Evolutionary conservation across 176 grass and related monocot genomes (phyloP), one percentile per base, ranked within the genome.

Genomic region (Raddia distichophylla): DNA sequence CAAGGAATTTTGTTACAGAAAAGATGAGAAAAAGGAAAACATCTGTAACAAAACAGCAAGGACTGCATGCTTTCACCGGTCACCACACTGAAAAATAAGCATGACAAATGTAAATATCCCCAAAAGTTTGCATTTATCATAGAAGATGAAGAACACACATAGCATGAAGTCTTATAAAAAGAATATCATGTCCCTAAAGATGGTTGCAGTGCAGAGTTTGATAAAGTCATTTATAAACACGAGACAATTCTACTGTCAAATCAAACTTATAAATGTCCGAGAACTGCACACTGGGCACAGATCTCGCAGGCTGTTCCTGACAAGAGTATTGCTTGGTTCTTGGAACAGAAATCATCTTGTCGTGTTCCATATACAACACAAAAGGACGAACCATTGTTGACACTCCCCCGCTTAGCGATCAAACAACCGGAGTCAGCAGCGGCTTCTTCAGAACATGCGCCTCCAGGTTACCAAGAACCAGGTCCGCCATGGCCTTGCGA

Each of bases 401-500:
- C 37, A 40, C 7, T 19, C n/a, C 40, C 11, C 4, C 5, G 53
- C 42, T 19, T 27, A 27, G 45, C 34, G 3, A 79, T 94, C 81
- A 93, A 19, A 93, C 67, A 0, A 95, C 84, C 1, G 90, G 95
- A 43, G 95, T 98, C 47, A 95, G 77, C 53, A 98, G 86, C 70
- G 92, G 92, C 82, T 91, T 89, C 16, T 58, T 71, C 51, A 79
- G 57, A 37, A 90, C 80, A 58, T 95, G 88, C 0, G 95, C 95
- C 79, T 91, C 92, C n/a, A 98, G 88, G 87, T 98, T 98, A 0
- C 79, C 90, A 0, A 98, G 86, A 43, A 98, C 91, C 13, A 98
- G 73, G 82, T 98, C 90, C 1, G 92, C 88, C 90, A 98, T 98
- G 3, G 71, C 92, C 51, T 14, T 80, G 40, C 86, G 63, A 1